Evolutionary conservation across 176 grass and related monocot genomes (phyloP).

Genomic region (Oryza australiensis): DNA sequence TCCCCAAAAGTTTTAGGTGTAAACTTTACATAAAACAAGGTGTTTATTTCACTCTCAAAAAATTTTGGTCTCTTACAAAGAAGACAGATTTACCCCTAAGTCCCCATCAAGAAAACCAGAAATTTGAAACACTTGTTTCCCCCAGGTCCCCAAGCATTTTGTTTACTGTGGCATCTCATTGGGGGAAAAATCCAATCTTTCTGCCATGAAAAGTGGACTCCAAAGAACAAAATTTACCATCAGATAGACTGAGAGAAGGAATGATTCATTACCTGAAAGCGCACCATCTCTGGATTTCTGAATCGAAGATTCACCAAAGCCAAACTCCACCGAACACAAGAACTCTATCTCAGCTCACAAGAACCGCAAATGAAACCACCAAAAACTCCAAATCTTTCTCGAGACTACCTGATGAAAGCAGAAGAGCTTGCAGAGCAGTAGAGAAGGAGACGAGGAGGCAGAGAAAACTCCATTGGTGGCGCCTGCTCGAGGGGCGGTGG

Average conservation of each 20-base stretch:
- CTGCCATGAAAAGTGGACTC: neutral
- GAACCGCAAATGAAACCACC: neutral
- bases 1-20: no score
- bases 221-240: neutral
- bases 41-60: no score
- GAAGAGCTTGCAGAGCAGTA: no score
- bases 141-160: no score
- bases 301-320: neutral
- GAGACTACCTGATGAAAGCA: neutral
- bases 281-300: slow-evolving; percentile 12
- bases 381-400: neutral
- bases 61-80: no score
- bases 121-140: no score
- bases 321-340: neutral
- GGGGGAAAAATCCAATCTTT: neutral
- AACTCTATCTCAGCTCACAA: neutral
- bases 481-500: neutral
- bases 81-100: no score
- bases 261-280: slow-evolving; percentile 28
- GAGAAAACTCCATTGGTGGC: slow-evolving; percentile 32
- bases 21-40: no score
- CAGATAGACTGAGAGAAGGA: neutral
- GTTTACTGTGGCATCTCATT: no score
- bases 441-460: neutral
- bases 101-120: no score